Conservation (phyloP, 352 stramenopile genomes). For the Phytopythium ostracodes region DNA sequence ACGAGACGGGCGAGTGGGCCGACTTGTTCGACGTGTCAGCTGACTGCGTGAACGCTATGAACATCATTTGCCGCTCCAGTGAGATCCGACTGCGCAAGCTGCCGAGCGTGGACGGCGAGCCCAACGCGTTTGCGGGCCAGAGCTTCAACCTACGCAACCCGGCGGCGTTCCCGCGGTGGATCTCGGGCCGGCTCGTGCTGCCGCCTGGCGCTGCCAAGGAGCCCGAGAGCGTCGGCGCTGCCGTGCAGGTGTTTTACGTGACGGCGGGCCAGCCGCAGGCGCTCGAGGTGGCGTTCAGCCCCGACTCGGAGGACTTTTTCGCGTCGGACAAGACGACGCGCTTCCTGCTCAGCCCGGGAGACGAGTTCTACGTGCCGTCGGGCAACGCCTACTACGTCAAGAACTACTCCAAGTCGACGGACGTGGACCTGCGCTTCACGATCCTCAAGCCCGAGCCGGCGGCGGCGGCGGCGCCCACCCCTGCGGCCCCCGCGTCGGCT, state of each 20-base stretch:
- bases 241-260: constrained; percentile 95
- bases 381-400: constrained; percentile 96
- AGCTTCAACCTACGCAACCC: constrained; percentile 83
- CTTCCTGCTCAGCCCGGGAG: constrained; percentile 91
- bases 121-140: constrained; percentile 67
- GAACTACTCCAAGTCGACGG: constrained; percentile 90
- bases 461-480: constrained; percentile 1
- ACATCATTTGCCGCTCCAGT: constrained; percentile 69
- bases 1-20: constrained; percentile 68
- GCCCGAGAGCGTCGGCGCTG: constrained; percentile 90
- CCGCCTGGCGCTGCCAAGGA: constrained; percentile 94
- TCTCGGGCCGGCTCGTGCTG: constrained; percentile 90
- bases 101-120: constrained; percentile 47
- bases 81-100: constrained; percentile 77
- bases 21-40: constrained; percentile 60
- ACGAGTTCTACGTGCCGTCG: constrained; percentile 96
- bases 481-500: constrained; percentile 5
- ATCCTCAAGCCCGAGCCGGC: constrained; percentile 86
- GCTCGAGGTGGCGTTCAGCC: constrained; percentile 69
- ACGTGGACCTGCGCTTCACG: constrained; percentile 92
- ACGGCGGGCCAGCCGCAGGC: constrained; percentile 80
- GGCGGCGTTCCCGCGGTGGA: constrained; percentile 77
- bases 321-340: constrained; percentile 89
- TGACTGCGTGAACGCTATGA: constrained; percentile 65
- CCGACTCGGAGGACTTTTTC: constrained; percentile 81